A percentile compares a stretch with the other conserved stretches of the same genome.
These are phyloP conservation scores for Novymonas esmeraldas DNA, from an alignment of 208 protist species.

Conservation along the genomic window DNA sequence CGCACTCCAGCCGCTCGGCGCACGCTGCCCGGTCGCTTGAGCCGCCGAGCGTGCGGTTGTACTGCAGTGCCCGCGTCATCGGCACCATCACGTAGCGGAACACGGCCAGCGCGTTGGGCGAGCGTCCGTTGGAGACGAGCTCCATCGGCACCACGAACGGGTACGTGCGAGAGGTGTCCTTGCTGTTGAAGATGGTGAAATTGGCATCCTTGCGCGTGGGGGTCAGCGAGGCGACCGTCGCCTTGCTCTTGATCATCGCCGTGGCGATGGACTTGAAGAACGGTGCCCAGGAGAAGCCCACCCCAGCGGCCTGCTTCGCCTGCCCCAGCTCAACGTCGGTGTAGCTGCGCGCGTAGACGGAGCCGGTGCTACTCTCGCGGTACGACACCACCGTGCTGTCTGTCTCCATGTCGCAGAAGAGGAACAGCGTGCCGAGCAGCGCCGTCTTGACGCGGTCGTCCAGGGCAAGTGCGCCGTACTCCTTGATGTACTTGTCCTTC, in stretches of 20 bases:
- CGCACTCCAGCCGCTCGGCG: conserved; percentile 44
- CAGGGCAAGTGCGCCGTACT: conserved; percentile 81
- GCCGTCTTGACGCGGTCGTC: conserved; percentile 40
- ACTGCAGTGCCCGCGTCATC: conserved; percentile 55
- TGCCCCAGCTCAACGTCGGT: conserved; percentile 65
- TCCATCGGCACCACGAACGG: conserved; percentile 55
- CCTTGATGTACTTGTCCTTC: conserved; percentile 86
- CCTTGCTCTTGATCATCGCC: conserved; percentile 74
- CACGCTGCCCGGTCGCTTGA: conserved; percentile 26
- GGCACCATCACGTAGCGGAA: conserved; percentile 70
- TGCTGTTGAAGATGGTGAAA: conserved; percentile 72
- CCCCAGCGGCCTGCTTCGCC: conserved; percentile 53
- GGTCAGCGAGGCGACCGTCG: conserved; percentile 34
- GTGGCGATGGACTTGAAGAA: conserved; percentile 90
- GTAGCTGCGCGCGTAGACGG: conserved; percentile 65
- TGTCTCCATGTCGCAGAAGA: conserved; percentile 64
- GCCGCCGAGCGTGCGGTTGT: conserved; percentile 22
- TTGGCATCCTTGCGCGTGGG: conserved; percentile 36
- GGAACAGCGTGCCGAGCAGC: conserved; percentile 49
- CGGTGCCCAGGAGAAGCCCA: conserved; percentile 68
- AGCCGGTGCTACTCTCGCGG: conserved; percentile 42
- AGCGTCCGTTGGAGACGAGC: conserved; percentile 47
- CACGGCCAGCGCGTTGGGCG: conserved; percentile 28
- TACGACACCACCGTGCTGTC: conserved; percentile 75
- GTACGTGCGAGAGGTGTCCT: conserved; percentile 57